phyloP scores from a whole-genome alignment of 1,284 basidiomycete genomes.

The Cryptococcus neoformans region DNA sequence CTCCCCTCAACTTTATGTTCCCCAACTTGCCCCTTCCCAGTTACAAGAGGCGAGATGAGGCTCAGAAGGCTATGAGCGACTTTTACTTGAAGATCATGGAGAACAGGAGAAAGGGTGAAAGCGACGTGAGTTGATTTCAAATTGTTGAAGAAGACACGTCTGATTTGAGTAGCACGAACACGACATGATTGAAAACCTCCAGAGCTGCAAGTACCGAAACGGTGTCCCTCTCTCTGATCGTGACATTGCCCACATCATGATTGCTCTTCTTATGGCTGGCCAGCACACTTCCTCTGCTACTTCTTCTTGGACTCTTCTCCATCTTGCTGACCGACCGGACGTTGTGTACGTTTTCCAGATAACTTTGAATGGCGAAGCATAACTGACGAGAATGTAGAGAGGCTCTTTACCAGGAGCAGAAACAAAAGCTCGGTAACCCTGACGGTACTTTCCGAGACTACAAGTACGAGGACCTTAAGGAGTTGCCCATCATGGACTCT shows the following conservation, averaged over 20 bases:
- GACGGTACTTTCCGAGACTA: constrained; percentile 77
- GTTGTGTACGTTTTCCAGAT: constrained; percentile 59
- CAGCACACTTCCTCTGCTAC: constrained; percentile 97
- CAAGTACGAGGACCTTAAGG: constrained; percentile 81
- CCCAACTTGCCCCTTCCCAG: constrained; percentile 88
- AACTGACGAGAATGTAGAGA: constrained; percentile 53
- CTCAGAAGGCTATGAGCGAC: constrained; percentile 89
- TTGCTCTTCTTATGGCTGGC: constrained; percentile 92
- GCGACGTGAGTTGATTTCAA: constrained; percentile 44
- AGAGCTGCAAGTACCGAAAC: constrained; percentile 80
- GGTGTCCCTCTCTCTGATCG: constrained; percentile 77
- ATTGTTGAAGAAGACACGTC: background rate
- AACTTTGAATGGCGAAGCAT: background rate
- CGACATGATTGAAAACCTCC: constrained; percentile 91
- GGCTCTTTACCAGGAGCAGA: constrained; percentile 83
- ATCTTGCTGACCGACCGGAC: constrained; percentile 76
- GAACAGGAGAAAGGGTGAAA: constrained; percentile 62
- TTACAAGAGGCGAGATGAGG: constrained; percentile 81
- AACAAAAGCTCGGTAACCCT: constrained; percentile 72
- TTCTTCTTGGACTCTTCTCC: constrained; percentile 86
- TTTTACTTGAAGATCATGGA: constrained; percentile 90
- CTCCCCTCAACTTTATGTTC: constrained; percentile 90
- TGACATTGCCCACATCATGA: constrained; percentile 97
- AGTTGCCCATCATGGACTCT: constrained; percentile 79
- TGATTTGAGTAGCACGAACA: constrained; percentile 58